A percentile compares a stretch with the other conserved stretches of the same genome.
Evolutionary conservation across 176 grass and related monocot species (phyloP).

Genomic region (Coix lacrymajobi): DNA sequence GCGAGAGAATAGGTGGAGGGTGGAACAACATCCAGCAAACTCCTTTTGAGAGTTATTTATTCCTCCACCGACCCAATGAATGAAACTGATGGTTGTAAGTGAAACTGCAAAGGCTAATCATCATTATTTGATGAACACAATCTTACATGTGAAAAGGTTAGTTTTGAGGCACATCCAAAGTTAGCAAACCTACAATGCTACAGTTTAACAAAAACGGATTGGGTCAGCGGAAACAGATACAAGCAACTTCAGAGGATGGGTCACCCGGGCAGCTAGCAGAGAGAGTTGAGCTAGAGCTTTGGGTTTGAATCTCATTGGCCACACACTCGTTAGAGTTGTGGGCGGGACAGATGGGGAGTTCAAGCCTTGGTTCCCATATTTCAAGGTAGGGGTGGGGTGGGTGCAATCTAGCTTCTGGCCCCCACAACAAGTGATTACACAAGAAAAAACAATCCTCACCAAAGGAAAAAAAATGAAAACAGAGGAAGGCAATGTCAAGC

Average conservation of each 20-base stretch:
- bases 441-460: background rate
- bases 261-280: no score
- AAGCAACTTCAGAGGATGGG: background rate
- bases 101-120: background rate
- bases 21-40: background rate
- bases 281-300: no score
- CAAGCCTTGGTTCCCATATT: no score
- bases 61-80: background rate
- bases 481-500: background rate
- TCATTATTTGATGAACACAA: background rate
- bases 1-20: background rate
- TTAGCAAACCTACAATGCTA: background rate
- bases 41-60: background rate
- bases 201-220: slow-evolving; percentile 6
- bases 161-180: background rate
- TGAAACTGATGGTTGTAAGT: background rate
- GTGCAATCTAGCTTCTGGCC: background rate
- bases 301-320: no score
- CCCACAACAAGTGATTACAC: background rate
- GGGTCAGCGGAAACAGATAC: background rate
- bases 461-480: background rate
- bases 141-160: background rate
- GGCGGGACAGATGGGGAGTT: no score
- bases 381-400: background rate
- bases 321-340: no score